Base-by-base conservation (phyloP, 495 filamentous ascomycete species). In the Trichoderma erinaceum region DNA sequence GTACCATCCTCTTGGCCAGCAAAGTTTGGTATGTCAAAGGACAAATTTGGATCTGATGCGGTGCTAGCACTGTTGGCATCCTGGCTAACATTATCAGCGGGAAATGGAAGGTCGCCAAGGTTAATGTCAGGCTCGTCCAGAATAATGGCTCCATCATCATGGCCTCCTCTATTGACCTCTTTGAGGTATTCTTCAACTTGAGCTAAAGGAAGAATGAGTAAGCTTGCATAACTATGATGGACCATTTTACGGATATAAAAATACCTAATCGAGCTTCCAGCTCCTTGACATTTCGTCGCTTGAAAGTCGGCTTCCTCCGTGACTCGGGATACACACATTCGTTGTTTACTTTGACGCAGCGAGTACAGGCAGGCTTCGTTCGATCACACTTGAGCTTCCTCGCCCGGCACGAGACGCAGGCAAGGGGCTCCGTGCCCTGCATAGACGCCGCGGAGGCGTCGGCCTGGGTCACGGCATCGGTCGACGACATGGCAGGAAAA, bases 301-400 rank as follows among this genome's bases (percentile, higher is more conserved):
- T 96, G n/a, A 90, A 91, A 32, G 91, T 89, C 68, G 92, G 93
- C 79, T 93, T 96, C 79, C 90, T 88, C 71, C 92, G 84, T 64
- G 89, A 88, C 75, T 94, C 92, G 72, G 93, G 92, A 73, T 93
- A 96, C 7, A 87, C 78, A 77, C 92, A 96, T 64, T 89, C 88
- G 76, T 88, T 85, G 48, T 86, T 83, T 41, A 91, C 73, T 68
- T 88, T 82, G 29, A 84, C 82, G 73, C 92, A 96, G 15, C 91
- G 91, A 29, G 85, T 84, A 74, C 92, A 96, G 43, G 84, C 86
- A 3, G 91, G 92, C 69, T 82, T 84, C 44, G 75, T 81, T 23
- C 87, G 84, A 75, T 91, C 89, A 71, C 89, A 91, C 77, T 82
- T 81, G 67, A 89, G 85, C 71, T 89, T 87, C 69, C 87, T 83